These are phyloP conservation scores for Phoma sp. DNA, from an alignment of 2,329 filamentous ascomycete species.

Conservation along the genomic window DNA sequence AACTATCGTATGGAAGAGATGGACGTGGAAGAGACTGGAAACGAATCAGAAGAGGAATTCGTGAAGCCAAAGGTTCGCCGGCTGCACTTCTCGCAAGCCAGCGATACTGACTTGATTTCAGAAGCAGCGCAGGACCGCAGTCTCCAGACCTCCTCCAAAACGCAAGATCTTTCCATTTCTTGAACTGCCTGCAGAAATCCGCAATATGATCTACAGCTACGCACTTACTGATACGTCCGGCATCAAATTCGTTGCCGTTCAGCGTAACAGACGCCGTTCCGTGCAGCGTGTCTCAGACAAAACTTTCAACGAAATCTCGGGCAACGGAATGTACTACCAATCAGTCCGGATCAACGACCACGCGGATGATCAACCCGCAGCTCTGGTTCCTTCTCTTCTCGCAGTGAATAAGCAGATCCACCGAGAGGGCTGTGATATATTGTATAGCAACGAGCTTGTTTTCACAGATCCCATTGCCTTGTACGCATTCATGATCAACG, in stretches of 20 bases:
- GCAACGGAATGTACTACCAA: neutral
- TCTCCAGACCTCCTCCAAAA: constrained; percentile 35
- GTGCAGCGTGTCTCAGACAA: constrained; percentile 27
- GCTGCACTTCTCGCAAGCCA: neutral
- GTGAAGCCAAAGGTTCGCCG: constrained; percentile 35
- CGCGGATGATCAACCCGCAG: constrained; percentile 5
- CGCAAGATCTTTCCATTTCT: constrained; percentile 44
- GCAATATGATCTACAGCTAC: constrained; percentile 42
- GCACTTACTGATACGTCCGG: constrained; percentile 35
- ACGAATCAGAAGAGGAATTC: constrained; percentile 24
- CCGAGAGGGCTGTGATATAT: constrained; percentile 30
- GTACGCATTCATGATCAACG: constrained; percentile 41
- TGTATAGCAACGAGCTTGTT: constrained; percentile 41
- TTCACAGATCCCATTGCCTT: constrained; percentile 37
- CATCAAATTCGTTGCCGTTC: constrained; percentile 32
- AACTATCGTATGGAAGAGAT: constrained; percentile 36
- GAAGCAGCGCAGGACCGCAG: constrained; percentile 29
- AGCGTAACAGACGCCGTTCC: constrained; percentile 37
- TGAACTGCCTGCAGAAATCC: constrained; percentile 42
- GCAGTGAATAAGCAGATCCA: constrained; percentile 39
- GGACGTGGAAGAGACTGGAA: constrained; percentile 27
- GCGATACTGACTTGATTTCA: constrained; percentile 18
- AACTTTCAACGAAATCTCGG: neutral
- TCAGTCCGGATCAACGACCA: constrained; percentile 13
- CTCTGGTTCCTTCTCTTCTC: constrained; percentile 35